phyloP scores from a whole-genome alignment of 2,329 filamentous ascomycete species.

The Aureobasidium sp. region DNA sequence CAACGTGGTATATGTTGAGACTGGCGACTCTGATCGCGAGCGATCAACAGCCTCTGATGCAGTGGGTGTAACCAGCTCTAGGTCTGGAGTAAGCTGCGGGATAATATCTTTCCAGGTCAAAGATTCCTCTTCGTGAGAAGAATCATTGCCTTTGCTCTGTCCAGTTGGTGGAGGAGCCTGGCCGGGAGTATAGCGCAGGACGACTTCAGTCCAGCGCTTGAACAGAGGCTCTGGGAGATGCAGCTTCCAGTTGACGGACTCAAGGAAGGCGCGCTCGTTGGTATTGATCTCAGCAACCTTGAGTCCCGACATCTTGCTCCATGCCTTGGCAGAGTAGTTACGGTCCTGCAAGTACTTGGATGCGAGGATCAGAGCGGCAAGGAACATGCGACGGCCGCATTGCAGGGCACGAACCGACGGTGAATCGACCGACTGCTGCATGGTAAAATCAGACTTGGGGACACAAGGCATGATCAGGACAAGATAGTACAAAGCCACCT shows the following conservation, averaged over 20 bases:
- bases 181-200: slow-evolving; percentile 70
- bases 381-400: slow-evolving; percentile 95
- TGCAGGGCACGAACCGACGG: slow-evolving; percentile 73
- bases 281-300: slow-evolving; percentile 90
- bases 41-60: neutral
- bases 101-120: slow-evolving; percentile 41
- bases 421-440: slow-evolving; percentile 70
- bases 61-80: slow-evolving; percentile 33
- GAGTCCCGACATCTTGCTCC: slow-evolving; percentile 98
- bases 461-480: slow-evolving; percentile 89
- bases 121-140: slow-evolving; percentile 8
- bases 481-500: slow-evolving; percentile 93
- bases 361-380: slow-evolving; percentile 86
- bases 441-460: slow-evolving; percentile 73
- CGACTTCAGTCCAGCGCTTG: slow-evolving; percentile 88
- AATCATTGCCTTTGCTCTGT: slow-evolving; percentile 3
- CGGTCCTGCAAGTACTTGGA: slow-evolving; percentile 98
- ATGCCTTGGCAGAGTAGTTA: slow-evolving; percentile 93
- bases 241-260: slow-evolving; percentile 86
- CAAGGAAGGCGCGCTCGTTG: slow-evolving; percentile 87
- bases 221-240: slow-evolving; percentile 87
- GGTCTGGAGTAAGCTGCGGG: slow-evolving; percentile 48
- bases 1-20: slow-evolving; percentile 32
- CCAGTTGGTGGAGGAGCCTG: slow-evolving; percentile 24
- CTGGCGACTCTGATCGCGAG: slow-evolving; percentile 31